Base-by-base conservation (phyloP, 2,329 filamentous ascomycete genomes). In the Fusarium liriodendri region DNA sequence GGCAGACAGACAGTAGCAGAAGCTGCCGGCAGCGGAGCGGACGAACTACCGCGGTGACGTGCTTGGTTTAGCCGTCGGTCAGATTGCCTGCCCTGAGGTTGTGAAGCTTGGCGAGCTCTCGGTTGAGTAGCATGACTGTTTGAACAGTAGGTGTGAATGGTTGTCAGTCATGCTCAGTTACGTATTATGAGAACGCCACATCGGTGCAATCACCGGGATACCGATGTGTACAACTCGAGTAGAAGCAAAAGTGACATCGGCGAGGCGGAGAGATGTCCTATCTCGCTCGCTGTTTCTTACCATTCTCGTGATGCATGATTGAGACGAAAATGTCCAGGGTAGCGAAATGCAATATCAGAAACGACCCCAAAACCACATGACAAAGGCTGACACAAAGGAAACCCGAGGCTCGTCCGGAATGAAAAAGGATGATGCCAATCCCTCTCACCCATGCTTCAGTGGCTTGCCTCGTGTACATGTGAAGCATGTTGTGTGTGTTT, bases 321-420 rank as follows among this genome's bases (percentile, higher is more conserved):
- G 14, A 61, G 25, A 42, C 38, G 58, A 64, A 64, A 64, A 38
- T 29, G 68, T 69, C 42, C 62, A 74, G 72, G 72, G 71, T 74
- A 74, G 42, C 54, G 64, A 67, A 54, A 18, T 33, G 22, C 13
- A 20, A 61, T 27, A 27, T n/a, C 66, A 40, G 60, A 45, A 64
- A 52, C 27, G 22, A 10, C 45, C 22, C 22, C 27, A 20, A 52
- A 27, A 52, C 47, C 64, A 60, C 62, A 42, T 42, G 54, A 50
- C 54, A 58, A 16, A 37, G 32, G 22, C 10, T 55, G 13, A 54
- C 64, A 62, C 35, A 10, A 32, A 62, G 55, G 69, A 63, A 63
- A 25, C 40, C 71, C 69, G 73, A 74, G 68, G 52, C 65, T 74
- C 50, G 71, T 58, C 71, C 71, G 72, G 67, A 47, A 57, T 64